Conservation (phyloP, 176 grass and related monocot species). For the Carex littledalei region DNA sequence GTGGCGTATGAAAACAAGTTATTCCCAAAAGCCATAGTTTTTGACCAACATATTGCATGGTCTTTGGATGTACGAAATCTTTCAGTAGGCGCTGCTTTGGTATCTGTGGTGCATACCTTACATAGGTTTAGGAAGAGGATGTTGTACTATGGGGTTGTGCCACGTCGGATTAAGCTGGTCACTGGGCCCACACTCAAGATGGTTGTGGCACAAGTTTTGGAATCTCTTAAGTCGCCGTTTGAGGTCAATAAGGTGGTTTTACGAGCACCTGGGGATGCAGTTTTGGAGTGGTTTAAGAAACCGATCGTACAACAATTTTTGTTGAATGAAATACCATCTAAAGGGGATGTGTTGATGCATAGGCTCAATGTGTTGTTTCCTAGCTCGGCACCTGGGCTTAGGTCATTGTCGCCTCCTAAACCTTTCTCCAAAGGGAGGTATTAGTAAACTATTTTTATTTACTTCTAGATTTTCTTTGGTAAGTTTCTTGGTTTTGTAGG, state of each 20-base stretch:
- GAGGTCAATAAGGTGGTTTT: slow-evolving; percentile 93
- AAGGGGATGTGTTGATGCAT: slow-evolving; percentile 88
- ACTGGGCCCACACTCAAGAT: slow-evolving; percentile 80
- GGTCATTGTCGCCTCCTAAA: slow-evolving; percentile 52
- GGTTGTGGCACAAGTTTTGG: slow-evolving; percentile 72
- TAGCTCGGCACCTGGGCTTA: slow-evolving; percentile 65
- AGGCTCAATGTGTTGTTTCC: slow-evolving; percentile 89
- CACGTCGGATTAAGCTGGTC: slow-evolving; percentile 79
- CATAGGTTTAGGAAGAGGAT: slow-evolving; percentile 95
- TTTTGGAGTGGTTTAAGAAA: slow-evolving; percentile 94
- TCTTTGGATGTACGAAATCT: slow-evolving; percentile 76
- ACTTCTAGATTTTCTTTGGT: background rate
- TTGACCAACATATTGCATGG: slow-evolving; percentile 97
- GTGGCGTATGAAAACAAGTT: slow-evolving; percentile 93
- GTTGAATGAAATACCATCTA: slow-evolving; percentile 91
- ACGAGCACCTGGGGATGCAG: slow-evolving; percentile 55
- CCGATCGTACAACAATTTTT: slow-evolving; percentile 97
- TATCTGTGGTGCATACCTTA: slow-evolving; percentile 71
- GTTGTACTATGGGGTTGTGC: slow-evolving; percentile 91
- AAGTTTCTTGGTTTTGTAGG: background rate
- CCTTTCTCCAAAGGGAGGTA: slow-evolving; percentile 53
- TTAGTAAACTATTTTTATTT: background rate
- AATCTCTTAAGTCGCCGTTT: slow-evolving; percentile 67
- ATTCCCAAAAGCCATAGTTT: slow-evolving; percentile 92
- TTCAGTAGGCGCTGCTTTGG: slow-evolving; percentile 54